Percentiles rank a stretch among this genome's conserved stretches.
Conservation (phyloP, 164 flowering plant species). For the Vitis riparia region DNA sequence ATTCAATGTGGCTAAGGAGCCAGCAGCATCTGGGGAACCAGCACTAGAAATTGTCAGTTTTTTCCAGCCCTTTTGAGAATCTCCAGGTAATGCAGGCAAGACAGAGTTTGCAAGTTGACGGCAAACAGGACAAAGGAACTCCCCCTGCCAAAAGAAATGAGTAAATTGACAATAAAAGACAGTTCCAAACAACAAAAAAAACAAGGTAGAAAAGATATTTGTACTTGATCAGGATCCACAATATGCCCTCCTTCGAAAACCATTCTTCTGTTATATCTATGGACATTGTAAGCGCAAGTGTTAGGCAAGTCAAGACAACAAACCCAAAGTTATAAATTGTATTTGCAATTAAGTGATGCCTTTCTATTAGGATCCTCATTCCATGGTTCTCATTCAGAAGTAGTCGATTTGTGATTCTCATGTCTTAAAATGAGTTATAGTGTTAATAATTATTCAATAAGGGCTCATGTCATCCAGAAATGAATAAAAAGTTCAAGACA, state of each 20-base stretch:
- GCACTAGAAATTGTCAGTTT: constrained; percentile 13
- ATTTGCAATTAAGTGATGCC: no score
- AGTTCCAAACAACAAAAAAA: background rate
- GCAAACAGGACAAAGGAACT: constrained; percentile 93
- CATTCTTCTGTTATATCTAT: constrained; percentile 65
- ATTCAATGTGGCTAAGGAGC: constrained; percentile 20
- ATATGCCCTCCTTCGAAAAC: constrained; percentile 85
- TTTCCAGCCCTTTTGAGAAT: constrained; percentile 25
- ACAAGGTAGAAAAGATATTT: background rate
- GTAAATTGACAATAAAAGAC: background rate
- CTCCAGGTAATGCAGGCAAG: constrained; percentile 56
- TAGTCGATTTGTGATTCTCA: no score
- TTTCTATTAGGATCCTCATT: no score
- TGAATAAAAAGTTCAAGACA: background rate
- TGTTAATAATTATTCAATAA: no score
- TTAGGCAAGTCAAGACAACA: background rate
- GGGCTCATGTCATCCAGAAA: no score
- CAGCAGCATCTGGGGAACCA: constrained; percentile 16
- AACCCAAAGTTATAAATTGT: no score
- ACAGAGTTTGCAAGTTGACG: constrained; percentile 85
- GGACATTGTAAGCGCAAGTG: background rate
- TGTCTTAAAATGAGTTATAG: no score
- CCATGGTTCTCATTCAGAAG: no score
- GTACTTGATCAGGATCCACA: constrained; percentile 89
- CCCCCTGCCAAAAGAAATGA: constrained; percentile 54